Base-by-base conservation (phyloP, 768 basidiomycete genomes). In the Boletus edulis region DNA sequence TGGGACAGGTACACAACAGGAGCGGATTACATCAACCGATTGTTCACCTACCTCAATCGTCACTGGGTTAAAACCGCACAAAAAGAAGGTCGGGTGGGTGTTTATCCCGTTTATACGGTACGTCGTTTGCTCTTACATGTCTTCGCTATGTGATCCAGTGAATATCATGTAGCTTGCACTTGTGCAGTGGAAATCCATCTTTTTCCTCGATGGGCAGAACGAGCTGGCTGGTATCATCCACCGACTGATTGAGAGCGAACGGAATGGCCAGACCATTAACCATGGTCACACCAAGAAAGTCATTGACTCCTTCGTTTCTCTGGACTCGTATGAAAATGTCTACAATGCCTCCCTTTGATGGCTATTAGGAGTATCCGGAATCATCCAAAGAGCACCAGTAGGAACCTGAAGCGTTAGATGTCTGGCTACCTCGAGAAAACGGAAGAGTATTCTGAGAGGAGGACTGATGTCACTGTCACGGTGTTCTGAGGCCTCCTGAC, bases 11-110 rank as follows among this genome's bases (percentile, higher is more conserved):
- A 98, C 75, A 99, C 97, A 0, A 95, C 87, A 3, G 95, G 96
- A 46, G 95, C 96, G 2, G 94, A 91, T 68, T 98, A 97, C 69
- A 93, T 98, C 73, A 96, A 98, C 70, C 89, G 96, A 52, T 75
- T 99, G 34, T 98, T 98, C 77, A 94, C 93, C 3, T 98, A 98
- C 75, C 81, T 99, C 54, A 98, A 99, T 73, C 91, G 96, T 22
- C 94, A 98, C 73, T 99, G 97, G 97, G 96, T 99, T 41, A 96
- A 95, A 76, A 82, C 95, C 49, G 97, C 98, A 70, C 85, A 94
- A 66, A 95, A 98, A 63, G 96, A 98, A 71, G 97, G 97, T 15
- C 80, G 95, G 63, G 94, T 91, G 73, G 89, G 87, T 41, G 90
- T 98, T 18, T 98, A 98, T 74, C 86, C 86, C 1, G 92, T 99